Conservation (phyloP, 1,284 basidiomycete genomes). For the Trametes sp. region DNA sequence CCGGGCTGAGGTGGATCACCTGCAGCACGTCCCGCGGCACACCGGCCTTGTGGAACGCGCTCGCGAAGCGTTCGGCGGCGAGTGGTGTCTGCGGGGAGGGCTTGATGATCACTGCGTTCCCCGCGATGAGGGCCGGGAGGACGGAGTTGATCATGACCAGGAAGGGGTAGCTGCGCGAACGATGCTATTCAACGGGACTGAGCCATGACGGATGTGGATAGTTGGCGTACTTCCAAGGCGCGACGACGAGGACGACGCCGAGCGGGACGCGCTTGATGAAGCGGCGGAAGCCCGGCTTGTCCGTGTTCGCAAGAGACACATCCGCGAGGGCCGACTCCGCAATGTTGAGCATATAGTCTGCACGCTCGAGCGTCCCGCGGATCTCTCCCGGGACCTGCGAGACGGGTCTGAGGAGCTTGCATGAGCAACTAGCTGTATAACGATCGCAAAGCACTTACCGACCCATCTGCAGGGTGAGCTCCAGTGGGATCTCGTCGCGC, state of each 20-base stretch:
- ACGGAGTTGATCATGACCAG: slow-evolving; percentile 90
- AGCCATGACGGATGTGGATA: not conserved
- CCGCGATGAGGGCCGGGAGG: slow-evolving; percentile 87
- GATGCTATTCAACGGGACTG: slow-evolving; percentile 7
- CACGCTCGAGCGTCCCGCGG: slow-evolving; percentile 81
- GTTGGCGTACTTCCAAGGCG: slow-evolving; percentile 85
- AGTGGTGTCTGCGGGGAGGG: slow-evolving; percentile 95
- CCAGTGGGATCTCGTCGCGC: slow-evolving; percentile 73
- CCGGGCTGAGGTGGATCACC: slow-evolving; percentile 80
- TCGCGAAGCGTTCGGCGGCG: slow-evolving; percentile 82
- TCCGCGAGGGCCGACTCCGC: slow-evolving; percentile 83
- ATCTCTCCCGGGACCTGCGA: slow-evolving; percentile 83
- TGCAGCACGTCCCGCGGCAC: slow-evolving; percentile 82
- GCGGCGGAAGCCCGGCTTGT: slow-evolving; percentile 83
- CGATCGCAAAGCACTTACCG: slow-evolving; percentile 52
- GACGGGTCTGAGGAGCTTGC: slow-evolving; percentile 65
- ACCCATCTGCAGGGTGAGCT: slow-evolving; percentile 84
- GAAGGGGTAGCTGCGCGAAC: slow-evolving; percentile 78
- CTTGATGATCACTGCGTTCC: slow-evolving; percentile 91
- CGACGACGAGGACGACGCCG: slow-evolving; percentile 88
- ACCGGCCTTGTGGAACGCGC: slow-evolving; percentile 75
- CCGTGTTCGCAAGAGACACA: slow-evolving; percentile 75
- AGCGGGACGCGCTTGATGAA: slow-evolving; percentile 86
- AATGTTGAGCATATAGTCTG: slow-evolving; percentile 86
- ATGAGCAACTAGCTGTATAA: not conserved